Conservation (phyloP, 2,329 filamentous ascomycete genomes). For the Xylaria sp. region DNA sequence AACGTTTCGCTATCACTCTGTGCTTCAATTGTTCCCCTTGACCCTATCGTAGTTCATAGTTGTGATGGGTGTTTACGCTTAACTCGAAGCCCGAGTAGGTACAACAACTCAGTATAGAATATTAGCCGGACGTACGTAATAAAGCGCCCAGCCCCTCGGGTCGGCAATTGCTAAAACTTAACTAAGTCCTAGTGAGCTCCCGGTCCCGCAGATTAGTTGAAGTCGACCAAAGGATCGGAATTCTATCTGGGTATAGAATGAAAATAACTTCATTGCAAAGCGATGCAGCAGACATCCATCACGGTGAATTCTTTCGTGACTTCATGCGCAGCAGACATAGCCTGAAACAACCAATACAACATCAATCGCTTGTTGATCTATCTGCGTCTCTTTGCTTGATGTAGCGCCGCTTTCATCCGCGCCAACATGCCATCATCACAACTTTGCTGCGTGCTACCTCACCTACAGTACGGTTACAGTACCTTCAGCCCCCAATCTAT, state of each 20-base stretch:
- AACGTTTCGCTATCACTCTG: slow-evolving; percentile 26
- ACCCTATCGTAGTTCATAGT: too few species aligned
- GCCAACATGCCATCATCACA: neutral
- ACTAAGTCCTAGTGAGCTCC: neutral
- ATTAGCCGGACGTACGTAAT: neutral
- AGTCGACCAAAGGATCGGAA: neutral
- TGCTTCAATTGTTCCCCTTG: neutral
- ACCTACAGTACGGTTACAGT: neutral
- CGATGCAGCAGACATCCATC: neutral
- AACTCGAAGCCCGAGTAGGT: neutral
- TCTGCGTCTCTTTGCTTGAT: neutral
- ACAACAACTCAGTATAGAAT: neutral
- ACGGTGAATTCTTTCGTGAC: neutral
- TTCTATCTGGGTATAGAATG: neutral
- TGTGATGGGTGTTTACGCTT: neutral
- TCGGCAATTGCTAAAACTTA: slow-evolving; percentile 2
- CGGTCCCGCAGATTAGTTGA: neutral
- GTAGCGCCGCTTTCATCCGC: neutral
- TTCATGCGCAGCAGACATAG: neutral
- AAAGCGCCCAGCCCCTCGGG: neutral
- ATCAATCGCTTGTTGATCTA: neutral
- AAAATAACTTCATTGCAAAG: neutral
- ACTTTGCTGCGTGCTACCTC: neutral
- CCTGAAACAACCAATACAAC: neutral
- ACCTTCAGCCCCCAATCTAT: slow-evolving; percentile 11